phyloP scores from a whole-genome alignment of 208 protist species.

The Leishmania gerbilli region DNA sequence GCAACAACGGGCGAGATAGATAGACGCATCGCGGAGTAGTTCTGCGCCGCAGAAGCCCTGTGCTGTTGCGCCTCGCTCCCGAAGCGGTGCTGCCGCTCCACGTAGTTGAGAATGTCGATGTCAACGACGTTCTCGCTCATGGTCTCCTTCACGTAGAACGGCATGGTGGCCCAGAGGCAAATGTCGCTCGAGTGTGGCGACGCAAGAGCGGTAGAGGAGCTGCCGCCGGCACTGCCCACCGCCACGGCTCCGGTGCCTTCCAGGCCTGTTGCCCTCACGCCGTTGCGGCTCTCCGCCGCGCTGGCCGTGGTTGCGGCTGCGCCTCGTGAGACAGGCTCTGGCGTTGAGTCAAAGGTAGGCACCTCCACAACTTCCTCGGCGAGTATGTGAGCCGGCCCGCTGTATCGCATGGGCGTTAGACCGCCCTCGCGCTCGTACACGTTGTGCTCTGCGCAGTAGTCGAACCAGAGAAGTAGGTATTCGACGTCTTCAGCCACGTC shows the following conservation, averaged over 20 bases:
- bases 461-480: conserved; percentile 49
- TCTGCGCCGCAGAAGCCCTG: conserved; percentile 2
- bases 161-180: conserved; percentile 25
- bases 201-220: background rate
- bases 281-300: background rate
- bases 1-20: conserved; percentile 5
- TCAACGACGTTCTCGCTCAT: conserved; percentile 37
- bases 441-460: conserved; percentile 24
- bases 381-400: conserved; percentile 5
- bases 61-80: conserved; percentile 28
- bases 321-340: background rate
- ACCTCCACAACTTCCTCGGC: conserved; percentile 27
- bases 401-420: conserved; percentile 35
- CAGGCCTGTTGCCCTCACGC: background rate
- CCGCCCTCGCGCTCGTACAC: conserved; percentile 44
- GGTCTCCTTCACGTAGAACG: conserved; percentile 36
- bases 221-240: background rate
- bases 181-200: background rate
- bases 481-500: conserved; percentile 31
- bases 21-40: conserved; percentile 6
- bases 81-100: conserved; percentile 55
- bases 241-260: background rate
- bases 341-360: background rate
- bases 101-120: conserved; percentile 58
- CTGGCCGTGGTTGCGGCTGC: background rate